A percentile compares a stretch with the other conserved stretches of the same genome.
Evolutionary conservation across 352 stramenopile species (phyloP).

Genomic region (Blastocystis sp.): DNA sequence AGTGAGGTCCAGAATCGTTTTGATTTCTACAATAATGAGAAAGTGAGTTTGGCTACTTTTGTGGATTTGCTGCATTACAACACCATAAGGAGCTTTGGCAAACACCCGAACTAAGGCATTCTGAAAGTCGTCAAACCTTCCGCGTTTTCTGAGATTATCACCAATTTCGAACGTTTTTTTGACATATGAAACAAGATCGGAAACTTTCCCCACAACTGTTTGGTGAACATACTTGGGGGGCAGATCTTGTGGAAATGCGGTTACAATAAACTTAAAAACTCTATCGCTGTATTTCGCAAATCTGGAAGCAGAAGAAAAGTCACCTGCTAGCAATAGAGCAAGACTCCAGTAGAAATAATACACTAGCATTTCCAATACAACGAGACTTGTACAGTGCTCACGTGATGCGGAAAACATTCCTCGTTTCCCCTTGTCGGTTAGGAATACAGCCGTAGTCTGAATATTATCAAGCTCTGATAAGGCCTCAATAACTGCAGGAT

Average conservation of each 20-base stretch:
- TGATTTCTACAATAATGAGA: not conserved
- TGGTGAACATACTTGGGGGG: not conserved
- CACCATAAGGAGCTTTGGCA: not conserved
- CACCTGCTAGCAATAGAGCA: not conserved
- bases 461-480: not conserved
- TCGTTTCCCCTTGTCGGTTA: not conserved
- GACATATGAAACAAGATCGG: conserved; percentile 1
- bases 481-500: not conserved
- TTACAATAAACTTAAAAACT: not conserved
- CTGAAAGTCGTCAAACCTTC: not conserved
- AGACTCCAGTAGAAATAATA: conserved; percentile 40
- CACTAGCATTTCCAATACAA: not conserved
- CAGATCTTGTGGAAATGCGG: not conserved
- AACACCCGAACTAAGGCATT: not conserved
- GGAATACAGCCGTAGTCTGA: not conserved
- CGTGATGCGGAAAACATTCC: not conserved
- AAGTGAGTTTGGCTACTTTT: not conserved
- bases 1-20: not conserved
- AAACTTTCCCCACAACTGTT: not conserved
- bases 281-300: conserved; percentile 26
- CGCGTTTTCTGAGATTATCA: not conserved
- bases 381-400: not conserved
- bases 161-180: conserved; percentile 15
- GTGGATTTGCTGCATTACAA: not conserved
- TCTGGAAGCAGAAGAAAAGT: not conserved